Evolutionary conservation across 208 protist genomes (phyloP).

Genomic region (Chromosphaera perkinsii): DNA sequence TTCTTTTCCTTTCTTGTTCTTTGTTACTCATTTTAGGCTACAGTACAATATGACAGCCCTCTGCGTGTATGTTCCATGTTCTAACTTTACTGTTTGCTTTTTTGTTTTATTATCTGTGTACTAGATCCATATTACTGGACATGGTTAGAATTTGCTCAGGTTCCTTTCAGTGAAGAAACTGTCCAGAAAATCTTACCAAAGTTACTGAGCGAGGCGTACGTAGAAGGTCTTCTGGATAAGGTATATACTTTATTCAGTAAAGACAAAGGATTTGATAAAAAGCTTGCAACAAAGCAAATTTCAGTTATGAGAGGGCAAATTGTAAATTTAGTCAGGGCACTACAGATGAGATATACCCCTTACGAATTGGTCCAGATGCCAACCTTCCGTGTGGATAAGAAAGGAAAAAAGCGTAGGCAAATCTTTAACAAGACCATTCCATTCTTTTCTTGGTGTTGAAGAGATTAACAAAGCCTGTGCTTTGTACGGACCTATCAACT

Average conservation of each 20-base stretch:
- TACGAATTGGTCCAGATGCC: conserved; percentile 34
- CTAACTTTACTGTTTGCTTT: too few relatives aligned
- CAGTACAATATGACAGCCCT: too few relatives aligned
- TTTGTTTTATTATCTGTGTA: too few relatives aligned
- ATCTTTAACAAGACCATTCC: too few relatives aligned
- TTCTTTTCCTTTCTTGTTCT: too few relatives aligned
- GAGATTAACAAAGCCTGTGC: too few relatives aligned
- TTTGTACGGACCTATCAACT: too few relatives aligned
- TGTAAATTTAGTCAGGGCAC: conserved; percentile 19
- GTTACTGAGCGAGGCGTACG: conserved; percentile 8
- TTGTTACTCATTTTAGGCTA: too few relatives aligned
- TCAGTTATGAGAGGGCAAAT: conserved; percentile 36
- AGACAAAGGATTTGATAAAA: conserved; percentile 15
- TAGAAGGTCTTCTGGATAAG: too few relatives aligned
- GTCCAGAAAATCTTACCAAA: not conserved
- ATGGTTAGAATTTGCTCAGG: conserved; percentile 22
- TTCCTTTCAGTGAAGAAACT: conserved; percentile 31
- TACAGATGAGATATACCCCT: conserved; percentile 2
- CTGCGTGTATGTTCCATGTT: too few relatives aligned
- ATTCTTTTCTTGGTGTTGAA: too few relatives aligned
- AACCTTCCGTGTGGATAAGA: not conserved
- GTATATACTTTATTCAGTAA: conserved; percentile 6
- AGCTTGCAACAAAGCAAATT: not conserved
- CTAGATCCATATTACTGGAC: conserved; percentile 37
- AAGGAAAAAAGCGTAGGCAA: too few relatives aligned